Percentiles rank a stretch among this genome's conserved stretches.
Conservation (phyloP, 2,329 filamentous ascomycete species). For the Xylariaceae sp. region DNA sequence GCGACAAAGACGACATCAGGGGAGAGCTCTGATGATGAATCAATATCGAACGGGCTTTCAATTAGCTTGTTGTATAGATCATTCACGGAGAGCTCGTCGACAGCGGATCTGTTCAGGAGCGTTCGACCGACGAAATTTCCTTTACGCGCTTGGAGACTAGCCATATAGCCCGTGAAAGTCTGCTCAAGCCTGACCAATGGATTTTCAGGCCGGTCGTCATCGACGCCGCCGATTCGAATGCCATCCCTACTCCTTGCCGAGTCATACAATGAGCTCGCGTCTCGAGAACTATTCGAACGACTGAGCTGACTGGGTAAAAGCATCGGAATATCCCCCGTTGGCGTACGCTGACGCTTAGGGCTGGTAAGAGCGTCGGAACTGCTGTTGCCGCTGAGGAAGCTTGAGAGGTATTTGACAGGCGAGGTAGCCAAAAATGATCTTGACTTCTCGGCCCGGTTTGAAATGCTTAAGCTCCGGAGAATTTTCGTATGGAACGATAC, state of each 20-base stretch:
- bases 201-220: constrained; percentile 62
- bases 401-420: constrained; percentile 88
- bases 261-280: constrained; percentile 54
- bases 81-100: constrained; percentile 81
- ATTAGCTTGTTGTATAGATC: constrained; percentile 88
- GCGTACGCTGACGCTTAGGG: constrained; percentile 47
- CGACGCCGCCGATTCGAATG: constrained; percentile 45
- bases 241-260: constrained; percentile 54
- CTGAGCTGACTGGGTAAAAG: constrained; percentile 47
- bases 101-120: constrained; percentile 68
- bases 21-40: constrained; percentile 72
- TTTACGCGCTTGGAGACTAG: constrained; percentile 80
- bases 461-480: constrained; percentile 68
- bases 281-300: constrained; percentile 51
- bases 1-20: constrained; percentile 87
- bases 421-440: constrained; percentile 77
- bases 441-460: constrained; percentile 65
- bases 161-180: constrained; percentile 80
- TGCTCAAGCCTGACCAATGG: constrained; percentile 77
- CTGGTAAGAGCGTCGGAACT: constrained; percentile 43
- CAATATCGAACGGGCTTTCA: constrained; percentile 78
- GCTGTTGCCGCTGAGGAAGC: constrained; percentile 67
- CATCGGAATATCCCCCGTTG: constrained; percentile 37
- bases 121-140: constrained; percentile 82
- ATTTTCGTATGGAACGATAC: constrained; percentile 79